These are phyloP conservation scores for Bipolaris victoriae DNA, from an alignment of 2,329 filamentous ascomycete genomes.

Conservation along the genomic window DNA sequence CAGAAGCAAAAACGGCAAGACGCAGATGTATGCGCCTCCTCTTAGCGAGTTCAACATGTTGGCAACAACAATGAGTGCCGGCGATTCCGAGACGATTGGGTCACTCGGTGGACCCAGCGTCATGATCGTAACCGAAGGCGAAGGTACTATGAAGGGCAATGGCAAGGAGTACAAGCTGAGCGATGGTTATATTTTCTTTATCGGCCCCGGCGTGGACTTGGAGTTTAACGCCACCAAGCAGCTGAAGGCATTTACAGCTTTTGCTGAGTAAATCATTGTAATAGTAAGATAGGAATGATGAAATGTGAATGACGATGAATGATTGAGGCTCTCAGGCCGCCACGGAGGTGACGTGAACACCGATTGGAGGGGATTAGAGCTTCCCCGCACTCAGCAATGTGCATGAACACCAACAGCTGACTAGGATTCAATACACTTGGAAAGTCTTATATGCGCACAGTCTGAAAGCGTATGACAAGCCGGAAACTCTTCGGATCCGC, in stretches of 20 bases:
- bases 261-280: constrained; percentile 45
- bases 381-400: constrained; percentile 22
- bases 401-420: not conserved
- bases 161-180: constrained; percentile 61
- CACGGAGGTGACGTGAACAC: constrained; percentile 18
- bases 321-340: constrained; percentile 18
- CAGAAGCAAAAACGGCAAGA: constrained; percentile 64
- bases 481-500: constrained; percentile 34
- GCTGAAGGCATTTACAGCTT: constrained; percentile 58
- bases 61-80: constrained; percentile 60
- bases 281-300: not conserved
- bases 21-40: constrained; percentile 68
- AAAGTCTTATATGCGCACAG: not conserved
- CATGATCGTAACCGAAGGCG: constrained; percentile 66
- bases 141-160: constrained; percentile 62
- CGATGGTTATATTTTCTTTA: constrained; percentile 70
- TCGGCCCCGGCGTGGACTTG: constrained; percentile 64
- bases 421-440: not conserved
- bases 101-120: constrained; percentile 67
- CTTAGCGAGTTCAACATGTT: constrained; percentile 76
- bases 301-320: constrained; percentile 8
- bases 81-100: constrained; percentile 64
- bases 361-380: constrained; percentile 26
- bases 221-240: constrained; percentile 53
- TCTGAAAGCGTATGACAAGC: constrained; percentile 4